Conservation (phyloP, 139 green algal genomes). For the Chlorella vulgaris region DNA sequence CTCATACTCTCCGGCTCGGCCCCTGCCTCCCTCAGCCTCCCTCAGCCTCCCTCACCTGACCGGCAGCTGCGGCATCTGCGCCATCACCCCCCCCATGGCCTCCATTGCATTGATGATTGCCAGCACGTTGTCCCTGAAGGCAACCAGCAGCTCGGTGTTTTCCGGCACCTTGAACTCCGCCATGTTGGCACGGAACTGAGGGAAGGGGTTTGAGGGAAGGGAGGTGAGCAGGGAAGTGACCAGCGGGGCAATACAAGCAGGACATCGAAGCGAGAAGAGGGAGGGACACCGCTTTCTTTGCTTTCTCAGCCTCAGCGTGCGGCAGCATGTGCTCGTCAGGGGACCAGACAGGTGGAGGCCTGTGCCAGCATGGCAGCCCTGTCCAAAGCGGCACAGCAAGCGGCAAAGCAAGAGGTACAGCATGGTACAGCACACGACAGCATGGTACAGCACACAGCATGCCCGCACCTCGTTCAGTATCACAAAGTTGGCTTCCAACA, state of each 20-base stretch:
- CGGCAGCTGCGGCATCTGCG: slow-evolving; percentile 86
- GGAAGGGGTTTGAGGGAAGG: neutral
- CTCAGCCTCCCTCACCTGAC: slow-evolving; percentile 30
- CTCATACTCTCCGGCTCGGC: no score
- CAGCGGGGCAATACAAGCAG: neutral
- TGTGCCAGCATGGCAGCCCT: no score
- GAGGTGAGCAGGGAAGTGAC: neutral
- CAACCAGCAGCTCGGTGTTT: slow-evolving; percentile 84
- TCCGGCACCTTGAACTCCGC: slow-evolving; percentile 67
- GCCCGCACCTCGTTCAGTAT: slow-evolving; percentile 68
- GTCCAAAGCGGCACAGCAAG: no score
- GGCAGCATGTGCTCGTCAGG: no score
- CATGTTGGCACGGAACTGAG: slow-evolving; percentile 57
- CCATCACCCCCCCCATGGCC: slow-evolving; percentile 71
- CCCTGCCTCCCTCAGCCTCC: no score
- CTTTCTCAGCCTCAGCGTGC: no score
- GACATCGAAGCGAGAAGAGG: no score
- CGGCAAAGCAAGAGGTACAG: no score
- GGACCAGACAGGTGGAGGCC: no score
- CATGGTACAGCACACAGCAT: no score
- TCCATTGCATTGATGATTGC: slow-evolving; percentile 76
- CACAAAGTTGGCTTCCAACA: slow-evolving; percentile 66
- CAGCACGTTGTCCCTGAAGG: slow-evolving; percentile 86
- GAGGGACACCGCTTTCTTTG: no score
- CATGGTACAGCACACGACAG: no score